Conservation (phyloP, 164 flowering plant species). For the Litsea cubeba region DNA sequence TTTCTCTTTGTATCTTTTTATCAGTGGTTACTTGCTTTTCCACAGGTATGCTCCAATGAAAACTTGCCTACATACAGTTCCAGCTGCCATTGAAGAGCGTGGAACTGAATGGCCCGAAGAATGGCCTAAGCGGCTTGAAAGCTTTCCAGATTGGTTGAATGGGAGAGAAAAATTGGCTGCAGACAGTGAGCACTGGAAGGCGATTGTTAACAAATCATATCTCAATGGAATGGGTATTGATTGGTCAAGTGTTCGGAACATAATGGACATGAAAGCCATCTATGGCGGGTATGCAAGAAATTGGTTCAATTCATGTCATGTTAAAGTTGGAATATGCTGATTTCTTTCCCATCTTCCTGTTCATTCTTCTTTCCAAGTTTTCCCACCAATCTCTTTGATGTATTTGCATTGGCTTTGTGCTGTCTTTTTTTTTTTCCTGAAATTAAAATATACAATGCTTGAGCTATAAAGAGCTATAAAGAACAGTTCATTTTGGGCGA, state of each 20-base stretch:
- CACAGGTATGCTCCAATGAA: constrained; percentile 74
- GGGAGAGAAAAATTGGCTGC: constrained; percentile 53
- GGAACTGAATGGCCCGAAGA: constrained; percentile 97
- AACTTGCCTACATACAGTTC: constrained; percentile 68
- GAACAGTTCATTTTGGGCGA: background rate
- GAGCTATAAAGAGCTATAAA: background rate
- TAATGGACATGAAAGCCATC: constrained; percentile 90
- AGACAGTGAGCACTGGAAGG: constrained; percentile 78
- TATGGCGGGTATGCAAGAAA: constrained; percentile 72
- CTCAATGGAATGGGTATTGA: constrained; percentile 83
- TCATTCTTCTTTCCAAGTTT: background rate
- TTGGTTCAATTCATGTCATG: background rate
- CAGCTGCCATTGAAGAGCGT: constrained; percentile 76
- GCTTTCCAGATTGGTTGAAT: constrained; percentile 77
- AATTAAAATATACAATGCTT: background rate
- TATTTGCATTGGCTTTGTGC: background rate
- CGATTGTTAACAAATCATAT: constrained; percentile 71
- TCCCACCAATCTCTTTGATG: background rate
- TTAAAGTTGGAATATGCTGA: background rate
- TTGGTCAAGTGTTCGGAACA: constrained; percentile 74
- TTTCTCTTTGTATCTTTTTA: background rate
- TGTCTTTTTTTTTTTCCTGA: background rate
- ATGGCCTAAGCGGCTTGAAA: constrained; percentile 92
- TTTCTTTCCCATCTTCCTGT: background rate
- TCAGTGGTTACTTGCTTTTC: background rate